Percentiles rank a stretch among this genome's conserved stretches.
Conservation (phyloP, 2,329 filamentous ascomycete genomes). For the Pseudomassariella vexata region DNA sequence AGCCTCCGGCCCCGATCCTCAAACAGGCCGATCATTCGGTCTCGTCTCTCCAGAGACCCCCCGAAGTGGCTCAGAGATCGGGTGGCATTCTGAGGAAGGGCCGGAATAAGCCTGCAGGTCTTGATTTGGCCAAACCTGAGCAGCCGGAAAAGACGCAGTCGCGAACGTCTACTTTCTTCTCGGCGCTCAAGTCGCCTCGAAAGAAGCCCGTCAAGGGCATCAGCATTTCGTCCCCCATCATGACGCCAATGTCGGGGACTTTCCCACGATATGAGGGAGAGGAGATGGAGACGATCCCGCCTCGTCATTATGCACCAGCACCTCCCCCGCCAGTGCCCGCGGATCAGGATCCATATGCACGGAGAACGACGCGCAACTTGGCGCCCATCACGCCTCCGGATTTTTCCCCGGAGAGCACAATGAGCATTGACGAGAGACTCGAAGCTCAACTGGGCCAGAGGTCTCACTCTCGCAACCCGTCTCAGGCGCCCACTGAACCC, state of each 20-base stretch:
- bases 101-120: slow-evolving; percentile 28
- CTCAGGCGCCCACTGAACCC: slow-evolving; percentile 31
- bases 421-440: slow-evolving; percentile 53
- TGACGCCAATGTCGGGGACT: slow-evolving; percentile 56
- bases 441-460: slow-evolving; percentile 29
- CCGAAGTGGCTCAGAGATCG: slow-evolving; percentile 31
- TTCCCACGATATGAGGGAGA: slow-evolving; percentile 50
- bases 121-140: slow-evolving; percentile 32
- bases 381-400: slow-evolving; percentile 41
- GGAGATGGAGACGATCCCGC: slow-evolving; percentile 53
- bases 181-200: slow-evolving; percentile 55
- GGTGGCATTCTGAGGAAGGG: slow-evolving; percentile 39
- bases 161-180: slow-evolving; percentile 52
- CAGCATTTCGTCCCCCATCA: slow-evolving; percentile 59
- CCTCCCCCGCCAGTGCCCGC: slow-evolving; percentile 51
- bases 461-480: slow-evolving; percentile 29
- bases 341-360: slow-evolving; percentile 34
- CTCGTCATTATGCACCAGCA: slow-evolving; percentile 51
- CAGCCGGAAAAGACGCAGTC: slow-evolving; percentile 50
- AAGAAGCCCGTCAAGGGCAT: slow-evolving; percentile 45
- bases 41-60: too few species aligned
- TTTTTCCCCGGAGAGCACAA: slow-evolving; percentile 39
- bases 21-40: slow-evolving; percentile 19
- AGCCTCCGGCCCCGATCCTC: slow-evolving; percentile 31
- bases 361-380: slow-evolving; percentile 22